A percentile compares a stretch with the other conserved stretches of the same genome.
Evolutionary conservation across 1,284 basidiomycete species (phyloP).

Genomic region (Phellopilus nigrolimitatus): DNA sequence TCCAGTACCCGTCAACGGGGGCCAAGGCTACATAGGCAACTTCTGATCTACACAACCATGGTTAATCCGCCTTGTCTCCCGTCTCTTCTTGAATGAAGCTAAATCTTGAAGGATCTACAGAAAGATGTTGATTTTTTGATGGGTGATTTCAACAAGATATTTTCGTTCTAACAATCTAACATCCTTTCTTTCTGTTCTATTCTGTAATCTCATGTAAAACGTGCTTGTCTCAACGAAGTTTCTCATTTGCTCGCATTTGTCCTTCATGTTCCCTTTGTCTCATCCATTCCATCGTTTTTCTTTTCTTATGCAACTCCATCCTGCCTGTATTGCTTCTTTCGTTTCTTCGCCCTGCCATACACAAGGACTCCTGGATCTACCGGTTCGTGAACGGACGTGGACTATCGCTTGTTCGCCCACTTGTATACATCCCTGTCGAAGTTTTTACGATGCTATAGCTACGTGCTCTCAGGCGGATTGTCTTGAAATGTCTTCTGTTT

Average conservation of each 20-base stretch:
- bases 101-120: too few relatives aligned
- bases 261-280: constrained; percentile 12
- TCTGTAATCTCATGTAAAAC: too few relatives aligned
- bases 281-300: constrained; percentile 19
- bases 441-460: neutral
- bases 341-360: constrained; percentile 1
- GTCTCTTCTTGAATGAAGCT: too few relatives aligned
- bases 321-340: constrained; percentile 9
- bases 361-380: constrained; percentile 24
- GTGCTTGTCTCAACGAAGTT: neutral
- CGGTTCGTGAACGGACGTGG: constrained; percentile 52
- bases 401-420: constrained; percentile 52
- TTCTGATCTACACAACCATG: constrained; percentile 23
- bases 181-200: too few relatives aligned
- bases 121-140: too few relatives aligned
- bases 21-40: constrained; percentile 54
- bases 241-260: neutral
- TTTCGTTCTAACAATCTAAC: too few relatives aligned
- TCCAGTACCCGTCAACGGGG: constrained; percentile 46
- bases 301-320: constrained; percentile 15
- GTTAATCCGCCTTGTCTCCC: too few relatives aligned
- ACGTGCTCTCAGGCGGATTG: neutral
- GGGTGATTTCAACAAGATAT: too few relatives aligned
- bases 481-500: too few relatives aligned
- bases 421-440: constrained; percentile 41